Evolutionary conservation across 163 green algal genomes (phyloP).

Genomic region (Chlamydomonas reinhardtii): DNA sequence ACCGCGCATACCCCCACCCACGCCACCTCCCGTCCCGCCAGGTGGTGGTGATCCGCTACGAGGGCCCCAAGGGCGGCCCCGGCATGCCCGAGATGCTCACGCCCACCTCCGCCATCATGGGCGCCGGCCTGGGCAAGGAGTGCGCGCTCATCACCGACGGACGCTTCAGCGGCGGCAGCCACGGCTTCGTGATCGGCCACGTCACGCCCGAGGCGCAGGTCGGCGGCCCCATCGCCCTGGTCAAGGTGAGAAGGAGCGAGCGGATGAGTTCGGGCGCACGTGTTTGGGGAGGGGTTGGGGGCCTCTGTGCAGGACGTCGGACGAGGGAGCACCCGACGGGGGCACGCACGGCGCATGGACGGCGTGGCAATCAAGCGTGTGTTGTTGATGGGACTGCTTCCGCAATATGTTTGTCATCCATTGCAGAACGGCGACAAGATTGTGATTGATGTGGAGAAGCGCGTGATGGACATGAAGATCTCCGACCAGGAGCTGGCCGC

Average conservation of each 20-base stretch:
- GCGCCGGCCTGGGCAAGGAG: slow-evolving; percentile 95
- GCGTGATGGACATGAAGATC: slow-evolving; percentile 86
- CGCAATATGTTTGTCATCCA: too few relatives aligned
- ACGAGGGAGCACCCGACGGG: too few relatives aligned
- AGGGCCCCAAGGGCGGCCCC: slow-evolving; percentile 96
- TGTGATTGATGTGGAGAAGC: slow-evolving; percentile 89
- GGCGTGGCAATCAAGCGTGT: too few relatives aligned
- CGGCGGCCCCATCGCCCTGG: slow-evolving; percentile 94
- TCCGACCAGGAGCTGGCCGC: slow-evolving; percentile 82
- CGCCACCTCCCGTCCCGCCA: background rate
- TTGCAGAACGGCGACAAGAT: slow-evolving; percentile 93
- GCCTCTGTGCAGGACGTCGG: too few relatives aligned
- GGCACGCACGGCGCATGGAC: too few relatives aligned
- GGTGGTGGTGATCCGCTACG: slow-evolving; percentile 71
- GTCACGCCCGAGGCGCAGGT: slow-evolving; percentile 97
- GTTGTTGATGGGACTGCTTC: too few relatives aligned
- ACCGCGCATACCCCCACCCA: too few relatives aligned
- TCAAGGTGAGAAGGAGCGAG: slow-evolving; percentile 69
- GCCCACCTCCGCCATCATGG: slow-evolving; percentile 98
- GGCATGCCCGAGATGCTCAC: slow-evolving; percentile 99
- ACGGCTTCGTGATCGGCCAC: slow-evolving; percentile 99
- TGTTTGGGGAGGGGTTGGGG: too few relatives aligned
- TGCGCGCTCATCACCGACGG: slow-evolving; percentile 96
- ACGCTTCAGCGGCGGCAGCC: slow-evolving; percentile 93
- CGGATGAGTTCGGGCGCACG: too few relatives aligned